These are phyloP conservation scores for Quercus rubra DNA, from an alignment of 306 rosid genomes.

Conservation along the genomic window DNA sequence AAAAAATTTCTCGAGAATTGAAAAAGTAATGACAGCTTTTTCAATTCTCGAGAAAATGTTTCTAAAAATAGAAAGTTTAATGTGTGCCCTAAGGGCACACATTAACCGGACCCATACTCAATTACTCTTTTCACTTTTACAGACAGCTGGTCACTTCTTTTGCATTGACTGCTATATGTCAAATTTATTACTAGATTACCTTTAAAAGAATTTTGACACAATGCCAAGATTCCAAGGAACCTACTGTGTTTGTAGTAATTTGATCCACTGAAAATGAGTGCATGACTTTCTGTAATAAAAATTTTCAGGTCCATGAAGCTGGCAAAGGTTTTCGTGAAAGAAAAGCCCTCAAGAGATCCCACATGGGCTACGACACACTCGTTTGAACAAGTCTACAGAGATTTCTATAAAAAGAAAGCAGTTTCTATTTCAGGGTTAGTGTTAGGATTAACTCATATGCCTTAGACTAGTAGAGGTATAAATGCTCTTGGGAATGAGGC, in stretches of 20 bases:
- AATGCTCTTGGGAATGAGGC: constrained; percentile 54
- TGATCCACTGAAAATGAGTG: constrained; percentile 19
- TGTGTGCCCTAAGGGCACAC: too few species aligned
- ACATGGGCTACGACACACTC: constrained; percentile 41
- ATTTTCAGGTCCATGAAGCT: constrained; percentile 52
- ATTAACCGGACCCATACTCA: too few species aligned
- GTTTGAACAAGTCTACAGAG: constrained; percentile 32
- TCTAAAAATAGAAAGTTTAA: too few species aligned
- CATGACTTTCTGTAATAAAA: constrained; percentile 24
- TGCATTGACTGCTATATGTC: constrained; percentile 4
- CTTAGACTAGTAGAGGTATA: constrained; percentile 13
- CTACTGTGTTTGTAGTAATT: constrained; percentile 11
- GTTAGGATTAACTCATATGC: constrained; percentile 27
- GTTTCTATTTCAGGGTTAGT: constrained; percentile 25
- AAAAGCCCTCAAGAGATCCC: constrained; percentile 43
- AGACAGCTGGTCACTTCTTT: constrained; percentile 3
- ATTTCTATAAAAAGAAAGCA: constrained; percentile 23
- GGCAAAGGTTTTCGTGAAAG: constrained; percentile 43
- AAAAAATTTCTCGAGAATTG: too few species aligned
- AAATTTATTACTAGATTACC: background rate
- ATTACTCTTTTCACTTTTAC: background rate
- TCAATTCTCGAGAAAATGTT: too few species aligned
- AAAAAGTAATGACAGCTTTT: too few species aligned
- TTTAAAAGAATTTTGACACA: background rate
- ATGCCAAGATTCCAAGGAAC: constrained; percentile 15